Conservation (phyloP, 169 alveolate genomes). For the Eimeria zaria region DNA sequence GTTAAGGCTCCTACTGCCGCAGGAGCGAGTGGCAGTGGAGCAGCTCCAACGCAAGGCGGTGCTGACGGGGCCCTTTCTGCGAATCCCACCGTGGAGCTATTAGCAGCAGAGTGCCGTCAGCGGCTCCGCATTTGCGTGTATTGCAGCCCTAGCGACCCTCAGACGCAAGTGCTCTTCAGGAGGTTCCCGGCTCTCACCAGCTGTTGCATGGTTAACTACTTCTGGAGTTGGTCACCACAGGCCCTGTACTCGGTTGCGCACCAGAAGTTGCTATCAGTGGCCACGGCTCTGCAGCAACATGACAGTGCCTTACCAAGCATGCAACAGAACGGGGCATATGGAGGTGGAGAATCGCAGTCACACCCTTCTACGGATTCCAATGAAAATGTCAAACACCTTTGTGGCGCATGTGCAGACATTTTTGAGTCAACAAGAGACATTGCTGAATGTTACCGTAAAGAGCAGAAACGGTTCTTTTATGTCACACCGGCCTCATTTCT, state of each 20-base stretch:
- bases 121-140: conserved; percentile 64
- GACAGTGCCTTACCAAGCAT: conserved; percentile 28
- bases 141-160: conserved; percentile 63
- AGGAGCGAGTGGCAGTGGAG: conserved; percentile 1
- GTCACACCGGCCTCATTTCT: conserved; percentile 98
- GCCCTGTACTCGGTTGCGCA: conserved; percentile 90
- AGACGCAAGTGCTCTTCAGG: conserved; percentile 83
- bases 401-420: conserved; percentile 94
- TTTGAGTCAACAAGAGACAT: conserved; percentile 93
- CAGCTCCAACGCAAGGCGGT: background rate
- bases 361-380: background rate
- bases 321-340: background rate
- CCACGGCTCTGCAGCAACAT: conserved; percentile 58
- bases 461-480: conserved; percentile 95
- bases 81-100: background rate
- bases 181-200: conserved; percentile 98
- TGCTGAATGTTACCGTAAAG: conserved; percentile 91
- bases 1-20: background rate
- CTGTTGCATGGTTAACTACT: conserved; percentile 98
- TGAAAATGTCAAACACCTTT: background rate
- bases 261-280: conserved; percentile 42
- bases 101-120: conserved; percentile 70
- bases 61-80: background rate
- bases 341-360: background rate
- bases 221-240: conserved; percentile 94